Base-by-base conservation (phyloP, 805 yeast genomes). In the Ogataea trehalophila region DNA sequence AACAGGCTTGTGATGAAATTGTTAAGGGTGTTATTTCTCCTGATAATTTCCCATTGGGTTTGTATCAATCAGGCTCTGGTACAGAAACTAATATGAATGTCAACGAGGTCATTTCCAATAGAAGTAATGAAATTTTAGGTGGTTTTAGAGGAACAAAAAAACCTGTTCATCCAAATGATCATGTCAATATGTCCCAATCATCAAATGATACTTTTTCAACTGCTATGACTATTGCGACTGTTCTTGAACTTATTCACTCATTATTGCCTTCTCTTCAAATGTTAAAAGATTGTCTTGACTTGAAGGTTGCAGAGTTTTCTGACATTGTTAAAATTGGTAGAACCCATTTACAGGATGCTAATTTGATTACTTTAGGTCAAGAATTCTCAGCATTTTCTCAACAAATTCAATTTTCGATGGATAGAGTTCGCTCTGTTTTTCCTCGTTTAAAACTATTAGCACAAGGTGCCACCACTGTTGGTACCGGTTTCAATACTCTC, bases 391-490 rank as follows among this genome's bases (percentile, higher is more conserved):
- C 98, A 51, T 92, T 91, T 72, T 94, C 85, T 43, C 91, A 87
- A 69, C 98, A 92, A 75, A 69, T 92, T 53, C 79, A 85, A 59
- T 86, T 88, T 66, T 97, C 97, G 67, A 85, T 92, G 56, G 84
- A 71, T 56, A 81, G 98, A 68, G 83, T 92, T 50, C 87, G 87
- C 72, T 71, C 73, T 50, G 69, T 84, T 44, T 77, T 92, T 56
- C 85, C 86, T 56, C 80, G 84, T 69, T 76, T 92, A 66, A 77
- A 82, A 60, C 79, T 66, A 64, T 79, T 92, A 60, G 98, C 98
- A 41, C 98, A 92, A 77, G 98, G 98, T 75, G 98, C 98, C 74
- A 92, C 98, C 51, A 97, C 98, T 51, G 98, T 92, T 47, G 98
- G 98, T 61, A 92, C 98, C 47, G 98, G 98, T 56, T 80, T 92